phyloP scores from a whole-genome alignment of 257 asterid species.

The Agastache rugosa region DNA sequence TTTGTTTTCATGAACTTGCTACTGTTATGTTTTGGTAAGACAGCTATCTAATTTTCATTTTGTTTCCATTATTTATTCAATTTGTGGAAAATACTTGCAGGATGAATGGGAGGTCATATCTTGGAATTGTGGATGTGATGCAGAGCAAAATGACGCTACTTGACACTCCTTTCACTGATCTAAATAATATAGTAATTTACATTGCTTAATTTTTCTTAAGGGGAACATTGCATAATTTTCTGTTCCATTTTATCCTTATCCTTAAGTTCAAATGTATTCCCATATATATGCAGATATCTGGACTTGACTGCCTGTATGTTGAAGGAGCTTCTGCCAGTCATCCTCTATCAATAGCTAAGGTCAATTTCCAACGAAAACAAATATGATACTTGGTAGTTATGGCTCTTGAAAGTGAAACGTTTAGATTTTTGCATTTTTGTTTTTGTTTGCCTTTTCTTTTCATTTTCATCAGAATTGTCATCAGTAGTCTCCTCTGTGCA shows the following conservation, averaged over 20 bases:
- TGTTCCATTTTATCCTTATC: no score
- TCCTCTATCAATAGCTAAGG: constrained; percentile 91
- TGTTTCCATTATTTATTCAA: constrained; percentile 19
- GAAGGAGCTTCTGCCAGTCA: constrained; percentile 91
- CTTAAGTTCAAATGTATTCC: constrained; percentile 10
- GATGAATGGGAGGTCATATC: constrained; percentile 81
- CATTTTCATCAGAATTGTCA: neutral
- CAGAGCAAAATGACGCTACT: constrained; percentile 58
- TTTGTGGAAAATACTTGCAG: constrained; percentile 55
- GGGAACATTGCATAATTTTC: no score
- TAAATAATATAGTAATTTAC: constrained; percentile 67
- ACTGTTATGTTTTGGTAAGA: constrained; percentile 17
- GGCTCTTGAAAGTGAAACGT: constrained; percentile 21
- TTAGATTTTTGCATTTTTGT: neutral
- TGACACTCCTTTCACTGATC: constrained; percentile 84
- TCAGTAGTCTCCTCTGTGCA: constrained; percentile 19
- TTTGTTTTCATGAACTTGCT: neutral
- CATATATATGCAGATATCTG: constrained; percentile 61
- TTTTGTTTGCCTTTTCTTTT: neutral
- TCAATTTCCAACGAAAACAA: constrained; percentile 27
- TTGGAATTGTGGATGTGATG: constrained; percentile 78
- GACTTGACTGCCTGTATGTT: constrained; percentile 63
- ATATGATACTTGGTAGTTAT: constrained; percentile 26
- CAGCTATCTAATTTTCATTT: constrained; percentile 13
- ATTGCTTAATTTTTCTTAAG: neutral